phyloP scores from a whole-genome alignment of 768 basidiomycete species.

The Termitomyces sp. region DNA sequence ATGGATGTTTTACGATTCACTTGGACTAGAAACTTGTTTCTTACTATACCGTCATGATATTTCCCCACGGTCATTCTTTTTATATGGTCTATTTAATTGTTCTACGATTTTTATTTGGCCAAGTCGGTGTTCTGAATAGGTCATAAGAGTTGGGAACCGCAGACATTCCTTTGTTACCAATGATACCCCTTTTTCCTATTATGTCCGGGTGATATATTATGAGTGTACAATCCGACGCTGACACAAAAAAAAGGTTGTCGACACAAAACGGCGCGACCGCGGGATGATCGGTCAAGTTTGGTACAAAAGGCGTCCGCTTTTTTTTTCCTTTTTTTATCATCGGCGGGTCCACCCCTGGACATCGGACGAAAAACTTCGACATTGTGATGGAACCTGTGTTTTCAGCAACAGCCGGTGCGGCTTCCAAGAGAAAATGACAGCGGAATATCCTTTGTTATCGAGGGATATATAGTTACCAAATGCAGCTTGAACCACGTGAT shows the following conservation, averaged over 20 bases:
- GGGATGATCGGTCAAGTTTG: neutral
- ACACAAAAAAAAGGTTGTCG: neutral
- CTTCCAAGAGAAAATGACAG: neutral
- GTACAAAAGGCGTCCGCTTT: neutral
- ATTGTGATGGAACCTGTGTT: neutral
- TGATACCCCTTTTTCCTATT: conserved; percentile 5
- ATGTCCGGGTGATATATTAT: neutral
- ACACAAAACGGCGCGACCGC: neutral
- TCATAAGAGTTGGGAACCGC: neutral
- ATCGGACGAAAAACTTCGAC: neutral
- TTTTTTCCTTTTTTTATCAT: neutral
- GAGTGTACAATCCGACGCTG: neutral
- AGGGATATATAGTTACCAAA: conserved; percentile 2
- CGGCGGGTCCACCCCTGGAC: neutral
- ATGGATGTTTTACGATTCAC: neutral
- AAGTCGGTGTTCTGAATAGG: neutral
- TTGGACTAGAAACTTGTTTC: conserved; percentile 1
- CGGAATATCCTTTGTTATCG: neutral
- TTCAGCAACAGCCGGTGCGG: neutral
- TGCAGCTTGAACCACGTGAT: conserved; percentile 13
- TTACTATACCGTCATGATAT: conserved; percentile 3
- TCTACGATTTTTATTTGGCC: neutral
- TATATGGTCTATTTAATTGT: conserved; percentile 5
- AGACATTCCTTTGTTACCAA: neutral
- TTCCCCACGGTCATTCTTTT: conserved; percentile 4